Evolutionary conservation across 169 alveolate genomes (phyloP).

Genomic region (Cryptosporidium viatorum): DNA sequence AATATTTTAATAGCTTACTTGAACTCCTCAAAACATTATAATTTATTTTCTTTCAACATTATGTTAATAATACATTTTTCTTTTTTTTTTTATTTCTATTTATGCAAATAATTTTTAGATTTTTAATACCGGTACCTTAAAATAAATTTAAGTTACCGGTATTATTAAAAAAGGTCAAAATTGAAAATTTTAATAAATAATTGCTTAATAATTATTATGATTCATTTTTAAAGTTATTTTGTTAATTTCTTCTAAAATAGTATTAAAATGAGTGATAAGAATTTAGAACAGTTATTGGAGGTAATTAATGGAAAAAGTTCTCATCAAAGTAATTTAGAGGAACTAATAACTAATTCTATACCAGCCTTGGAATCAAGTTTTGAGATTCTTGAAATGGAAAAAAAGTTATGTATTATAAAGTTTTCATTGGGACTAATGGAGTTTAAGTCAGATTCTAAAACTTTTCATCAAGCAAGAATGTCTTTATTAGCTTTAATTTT

Average conservation of each 20-base stretch:
- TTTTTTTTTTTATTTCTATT: not conserved
- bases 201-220: not conserved
- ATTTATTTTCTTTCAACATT: not conserved
- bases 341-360: constrained; percentile 10
- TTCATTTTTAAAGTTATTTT: not conserved
- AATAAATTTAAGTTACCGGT: not conserved
- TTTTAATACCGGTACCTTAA: not conserved
- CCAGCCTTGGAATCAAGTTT: constrained; percentile 15
- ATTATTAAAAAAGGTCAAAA: not conserved
- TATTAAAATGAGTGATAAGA: not conserved
- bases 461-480: constrained; percentile 45
- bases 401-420: not conserved
- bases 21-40: not conserved
- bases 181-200: too few species aligned
- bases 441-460: constrained; percentile 17
- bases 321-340: constrained; percentile 11
- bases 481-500: constrained; percentile 2
- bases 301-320: constrained; percentile 1
- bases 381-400: not conserved
- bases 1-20: not conserved
- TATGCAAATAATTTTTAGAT: not conserved
- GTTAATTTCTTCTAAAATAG: not conserved
- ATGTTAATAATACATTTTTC: not conserved
- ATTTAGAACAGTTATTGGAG: not conserved
- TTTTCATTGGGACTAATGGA: constrained; percentile 29